A percentile compares a stretch with the other conserved stretches of the same genome.
These are phyloP conservation scores for Claviceps digitariae DNA, from an alignment of 2,329 filamentous ascomycete genomes.

Conservation along the genomic window DNA sequence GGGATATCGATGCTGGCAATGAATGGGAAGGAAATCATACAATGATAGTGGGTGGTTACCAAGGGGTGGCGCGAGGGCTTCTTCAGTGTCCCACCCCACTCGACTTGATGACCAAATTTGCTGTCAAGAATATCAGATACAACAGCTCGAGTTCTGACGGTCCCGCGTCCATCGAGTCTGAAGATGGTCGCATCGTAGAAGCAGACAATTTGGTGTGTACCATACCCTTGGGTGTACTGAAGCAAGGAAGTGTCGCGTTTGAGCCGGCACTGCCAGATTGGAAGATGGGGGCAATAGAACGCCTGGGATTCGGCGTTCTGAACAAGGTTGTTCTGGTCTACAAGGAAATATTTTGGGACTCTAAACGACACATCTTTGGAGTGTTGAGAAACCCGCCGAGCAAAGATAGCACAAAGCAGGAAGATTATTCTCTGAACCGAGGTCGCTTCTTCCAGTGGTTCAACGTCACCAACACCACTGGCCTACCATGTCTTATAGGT, in stretches of 20 bases:
- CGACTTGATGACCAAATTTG: constrained; percentile 59
- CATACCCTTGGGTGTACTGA: constrained; percentile 80
- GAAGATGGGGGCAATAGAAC: constrained; percentile 67
- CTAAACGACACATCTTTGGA: constrained; percentile 83
- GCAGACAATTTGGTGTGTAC: constrained; percentile 91
- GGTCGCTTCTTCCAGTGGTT: constrained; percentile 98
- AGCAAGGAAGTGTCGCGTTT: constrained; percentile 70
- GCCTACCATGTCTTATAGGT: constrained; percentile 74
- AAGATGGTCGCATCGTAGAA: constrained; percentile 61
- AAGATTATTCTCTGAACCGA: constrained; percentile 63
- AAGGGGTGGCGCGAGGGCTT: constrained; percentile 79
- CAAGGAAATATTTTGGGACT: constrained; percentile 81
- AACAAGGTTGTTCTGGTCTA: constrained; percentile 95
- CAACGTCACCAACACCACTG: constrained; percentile 83
- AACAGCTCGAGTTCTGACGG: constrained; percentile 34
- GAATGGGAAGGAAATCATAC: constrained; percentile 94
- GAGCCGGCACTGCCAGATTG: constrained; percentile 78
- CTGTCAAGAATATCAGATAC: constrained; percentile 58
- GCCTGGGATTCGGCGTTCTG: constrained; percentile 82
- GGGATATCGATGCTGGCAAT: constrained; percentile 96
- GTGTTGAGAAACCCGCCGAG: constrained; percentile 63
- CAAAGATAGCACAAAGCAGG: constrained; percentile 58
- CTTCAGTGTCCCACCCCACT: constrained; percentile 64
- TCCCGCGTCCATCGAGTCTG: constrained; percentile 54
- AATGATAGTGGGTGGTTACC: constrained; percentile 87